Base-by-base conservation (phyloP, 345 rosid species). In the Lagerstroemia speciosa region DNA sequence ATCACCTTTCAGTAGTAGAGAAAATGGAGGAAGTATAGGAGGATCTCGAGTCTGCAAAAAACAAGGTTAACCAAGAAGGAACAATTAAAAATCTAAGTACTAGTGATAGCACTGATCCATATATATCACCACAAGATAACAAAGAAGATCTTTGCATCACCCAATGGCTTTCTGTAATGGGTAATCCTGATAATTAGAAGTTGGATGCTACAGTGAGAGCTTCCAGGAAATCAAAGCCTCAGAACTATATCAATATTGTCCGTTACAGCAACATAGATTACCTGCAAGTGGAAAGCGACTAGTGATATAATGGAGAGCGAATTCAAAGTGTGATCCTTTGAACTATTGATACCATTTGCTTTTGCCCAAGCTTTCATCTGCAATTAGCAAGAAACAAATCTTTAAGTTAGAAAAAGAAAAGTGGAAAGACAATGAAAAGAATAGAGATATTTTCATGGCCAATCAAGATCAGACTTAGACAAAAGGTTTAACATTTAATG, bases 271-370 rank as follows among this genome's bases (percentile, higher is more conserved):
- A 34, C 50, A 36, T 7, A 26, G n/a, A 32, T 71, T 74, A 83
- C 89, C 83, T 85, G 87, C 75, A 85, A 78, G 76, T 83, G 89
- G 50, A 67, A 76, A 68, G 84, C 87, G 57, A 85, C 89, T 65
- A 85, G 74, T 55, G 78, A 72, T 34, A 83, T 78, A 69, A 83
- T 55, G 37, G 89, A 81, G 62, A 85, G 63, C 69, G 89, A 85
- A 71, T 81, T 85, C 71, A 85, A 60, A 30, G 89, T 83, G 50
- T 72, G 74, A 10, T 70, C 68, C 53, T 53, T 63, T 33, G 84
- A 81, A 65, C 80, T 83, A 73, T 85, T 83, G 62, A 85, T 76
- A 33, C 66, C 75, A 58, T 85, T 80, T 33, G 77, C 81, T 78
- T 81, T 83, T 66, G 87, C 87, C 87, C 89, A 85, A 73, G 62